These are phyloP conservation scores for Gynostemma pentaphyllum DNA, from an alignment of 306 rosid species.

Conservation along the genomic window DNA sequence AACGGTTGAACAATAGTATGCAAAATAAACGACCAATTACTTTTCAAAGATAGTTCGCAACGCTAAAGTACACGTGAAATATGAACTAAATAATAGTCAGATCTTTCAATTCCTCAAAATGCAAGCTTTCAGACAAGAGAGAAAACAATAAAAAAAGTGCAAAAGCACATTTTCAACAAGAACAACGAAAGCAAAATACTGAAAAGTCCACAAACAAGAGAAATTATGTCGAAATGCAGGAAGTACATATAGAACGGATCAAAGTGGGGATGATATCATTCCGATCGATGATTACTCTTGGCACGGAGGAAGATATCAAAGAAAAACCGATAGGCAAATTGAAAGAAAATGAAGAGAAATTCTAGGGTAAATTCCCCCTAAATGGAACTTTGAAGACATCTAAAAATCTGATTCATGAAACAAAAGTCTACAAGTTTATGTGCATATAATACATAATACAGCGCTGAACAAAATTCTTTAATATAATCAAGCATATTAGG, in stretches of 20 bases:
- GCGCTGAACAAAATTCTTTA: neutral
- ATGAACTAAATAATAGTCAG: neutral
- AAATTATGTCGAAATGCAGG: neutral
- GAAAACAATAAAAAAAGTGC: neutral
- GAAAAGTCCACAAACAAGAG: neutral
- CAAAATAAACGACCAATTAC: too few species aligned
- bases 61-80: neutral
- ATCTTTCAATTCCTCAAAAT: neutral
- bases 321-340: neutral
- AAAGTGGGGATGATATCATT: neutral
- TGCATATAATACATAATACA: too few species aligned
- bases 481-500: neutral
- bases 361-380: neutral
- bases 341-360: neutral
- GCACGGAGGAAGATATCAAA: neutral
- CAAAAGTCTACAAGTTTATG: too few species aligned
- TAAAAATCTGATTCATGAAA: neutral
- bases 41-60: too few species aligned
- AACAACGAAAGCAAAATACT: too few species aligned
- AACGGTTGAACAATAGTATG: neutral
- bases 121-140: neutral
- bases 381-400: neutral
- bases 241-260: neutral
- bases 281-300: neutral
- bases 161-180: too few species aligned